phyloP scores from a whole-genome alignment of 371 early-diverging fungal species.

The Haplosporangium sp. region DNA sequence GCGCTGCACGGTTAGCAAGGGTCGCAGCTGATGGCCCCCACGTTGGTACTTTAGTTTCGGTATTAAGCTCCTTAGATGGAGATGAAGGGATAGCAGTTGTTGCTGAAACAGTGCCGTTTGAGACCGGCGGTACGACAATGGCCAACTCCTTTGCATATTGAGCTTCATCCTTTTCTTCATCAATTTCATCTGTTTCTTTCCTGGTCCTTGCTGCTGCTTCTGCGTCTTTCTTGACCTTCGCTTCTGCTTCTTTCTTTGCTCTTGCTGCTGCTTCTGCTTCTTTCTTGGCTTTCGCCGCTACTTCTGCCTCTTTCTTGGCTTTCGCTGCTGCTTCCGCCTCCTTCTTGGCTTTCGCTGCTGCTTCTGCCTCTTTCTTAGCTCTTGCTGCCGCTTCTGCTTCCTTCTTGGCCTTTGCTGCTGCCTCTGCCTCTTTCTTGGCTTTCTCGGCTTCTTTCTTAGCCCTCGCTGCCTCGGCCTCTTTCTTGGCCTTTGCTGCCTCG shows the following conservation, averaged over 20 bases:
- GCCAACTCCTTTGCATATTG: conserved; percentile 1
- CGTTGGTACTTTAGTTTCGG: conserved; percentile 29
- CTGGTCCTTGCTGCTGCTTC: conserved; percentile 8
- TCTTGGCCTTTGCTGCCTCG: conserved; percentile 20
- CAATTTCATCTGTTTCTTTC: conserved; percentile 24
- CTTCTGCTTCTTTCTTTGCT: conserved; percentile 21
- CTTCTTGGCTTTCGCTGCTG: conserved; percentile 14
- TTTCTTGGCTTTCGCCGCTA: conserved; percentile 19
- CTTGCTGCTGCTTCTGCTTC: conserved; percentile 7
- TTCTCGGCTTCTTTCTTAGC: conserved; percentile 1
- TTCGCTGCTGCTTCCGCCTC: conserved; percentile 5
- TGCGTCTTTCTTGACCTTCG: not conserved
- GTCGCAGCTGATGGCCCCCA: conserved; percentile 50
- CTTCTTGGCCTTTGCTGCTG: not conserved
- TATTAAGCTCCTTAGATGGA: not conserved
- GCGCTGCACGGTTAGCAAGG: conserved; percentile 42
- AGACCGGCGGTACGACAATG: not conserved
- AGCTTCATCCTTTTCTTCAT: conserved; percentile 2
- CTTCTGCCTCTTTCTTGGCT: conserved; percentile 21
- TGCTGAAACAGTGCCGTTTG: not conserved
- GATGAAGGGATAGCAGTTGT: not conserved
- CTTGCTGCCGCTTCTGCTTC: conserved; percentile 7
- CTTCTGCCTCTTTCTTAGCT: conserved; percentile 21
- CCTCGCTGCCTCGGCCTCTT: conserved; percentile 2
- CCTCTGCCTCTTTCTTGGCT: conserved; percentile 15